These are phyloP conservation scores for Gossypium ekmanianum DNA, from an alignment of 345 rosid species.

Conservation along the genomic window DNA sequence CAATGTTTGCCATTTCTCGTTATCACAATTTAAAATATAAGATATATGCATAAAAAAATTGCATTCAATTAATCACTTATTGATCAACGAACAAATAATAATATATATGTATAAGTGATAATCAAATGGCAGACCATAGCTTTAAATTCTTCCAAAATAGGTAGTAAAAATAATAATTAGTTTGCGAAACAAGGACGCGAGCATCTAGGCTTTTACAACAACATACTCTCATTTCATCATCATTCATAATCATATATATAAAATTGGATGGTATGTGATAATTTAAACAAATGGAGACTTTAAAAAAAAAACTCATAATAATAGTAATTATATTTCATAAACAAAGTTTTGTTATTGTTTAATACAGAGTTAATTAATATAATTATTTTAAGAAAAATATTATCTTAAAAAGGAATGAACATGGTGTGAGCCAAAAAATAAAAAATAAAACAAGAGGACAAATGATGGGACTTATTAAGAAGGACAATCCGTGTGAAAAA, in stretches of 20 bases:
- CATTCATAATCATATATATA: background rate
- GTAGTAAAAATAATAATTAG: background rate
- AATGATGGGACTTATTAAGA: no score
- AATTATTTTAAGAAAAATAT: no score
- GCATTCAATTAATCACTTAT: background rate
- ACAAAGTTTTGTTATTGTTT: no score
- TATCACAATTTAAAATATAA: no score
- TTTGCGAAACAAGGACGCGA: background rate
- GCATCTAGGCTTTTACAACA: background rate
- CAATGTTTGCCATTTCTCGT: background rate
- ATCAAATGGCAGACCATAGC: background rate
- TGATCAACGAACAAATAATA: background rate
- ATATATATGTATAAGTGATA: background rate
- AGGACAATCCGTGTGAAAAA: no score
- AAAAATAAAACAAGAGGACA: no score
- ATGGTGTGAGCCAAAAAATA: no score
- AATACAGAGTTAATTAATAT: no score
- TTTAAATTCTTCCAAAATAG: conserved; percentile 2
- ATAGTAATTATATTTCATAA: background rate
- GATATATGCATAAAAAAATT: no score
- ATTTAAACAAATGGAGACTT: background rate
- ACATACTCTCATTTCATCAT: background rate
- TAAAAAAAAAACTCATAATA: no score
- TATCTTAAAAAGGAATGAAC: no score
- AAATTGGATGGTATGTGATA: background rate